Conservation (phyloP, 75 land plant genomes). For the Adiantum capillusveneris region DNA sequence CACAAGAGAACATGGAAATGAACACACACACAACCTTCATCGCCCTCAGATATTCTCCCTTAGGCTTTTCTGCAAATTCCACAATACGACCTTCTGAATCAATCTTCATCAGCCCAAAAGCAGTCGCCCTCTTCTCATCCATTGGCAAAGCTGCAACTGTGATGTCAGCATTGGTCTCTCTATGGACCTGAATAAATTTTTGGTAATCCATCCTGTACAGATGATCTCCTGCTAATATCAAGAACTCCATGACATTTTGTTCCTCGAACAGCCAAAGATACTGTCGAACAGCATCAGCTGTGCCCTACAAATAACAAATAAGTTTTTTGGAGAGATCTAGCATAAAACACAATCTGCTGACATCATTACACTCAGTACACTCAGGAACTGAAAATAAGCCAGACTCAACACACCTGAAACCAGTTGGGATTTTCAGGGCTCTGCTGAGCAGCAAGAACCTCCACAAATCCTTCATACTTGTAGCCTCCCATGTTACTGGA, state of each 20-base stretch:
- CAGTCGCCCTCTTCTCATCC: slow-evolving; percentile 96
- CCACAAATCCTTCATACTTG: slow-evolving; percentile 99
- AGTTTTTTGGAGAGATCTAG: too few species aligned
- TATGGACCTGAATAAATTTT: slow-evolving; percentile 90
- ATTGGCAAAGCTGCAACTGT: slow-evolving; percentile 97
- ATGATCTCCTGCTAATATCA: slow-evolving; percentile 96
- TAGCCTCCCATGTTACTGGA: slow-evolving; percentile 98
- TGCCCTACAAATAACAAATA: slow-evolving; percentile 39
- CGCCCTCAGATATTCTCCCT: slow-evolving; percentile 73
- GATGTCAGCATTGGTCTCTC: slow-evolving; percentile 93
- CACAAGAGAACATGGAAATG: too few species aligned
- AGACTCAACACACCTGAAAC: slow-evolving; percentile 65
- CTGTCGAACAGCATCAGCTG: slow-evolving; percentile 99
- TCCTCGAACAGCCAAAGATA: slow-evolving; percentile 98
- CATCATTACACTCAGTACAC: too few species aligned
- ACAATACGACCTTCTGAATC: slow-evolving; percentile 87
- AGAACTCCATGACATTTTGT: slow-evolving; percentile 82
- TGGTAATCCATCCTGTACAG: slow-evolving; percentile 98
- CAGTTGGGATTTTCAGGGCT: slow-evolving; percentile 99
- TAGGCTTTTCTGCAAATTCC: slow-evolving; percentile 97
- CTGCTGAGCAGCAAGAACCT: slow-evolving; percentile 99
- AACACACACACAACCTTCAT: too few species aligned
- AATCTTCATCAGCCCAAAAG: slow-evolving; percentile 99
- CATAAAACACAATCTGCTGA: too few species aligned
- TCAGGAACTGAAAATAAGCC: not conserved